Base-by-base conservation (phyloP, 352 stramenopile genomes). In the Phytophthora boehmeriae region DNA sequence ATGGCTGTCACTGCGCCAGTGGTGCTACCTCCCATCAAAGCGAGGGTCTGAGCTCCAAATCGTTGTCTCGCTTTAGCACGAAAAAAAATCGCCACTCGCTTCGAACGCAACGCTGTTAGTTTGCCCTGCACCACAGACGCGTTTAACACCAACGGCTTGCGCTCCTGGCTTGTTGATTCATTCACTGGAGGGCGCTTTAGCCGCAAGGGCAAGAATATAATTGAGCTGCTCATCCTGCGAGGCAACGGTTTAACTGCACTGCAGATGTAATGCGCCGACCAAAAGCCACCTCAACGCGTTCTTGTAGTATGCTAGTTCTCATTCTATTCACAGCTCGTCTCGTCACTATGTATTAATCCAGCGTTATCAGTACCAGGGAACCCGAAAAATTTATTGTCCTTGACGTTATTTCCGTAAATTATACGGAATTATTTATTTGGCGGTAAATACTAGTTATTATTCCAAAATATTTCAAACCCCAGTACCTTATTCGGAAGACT, bases 141-240 rank as follows among this genome's bases (percentile, higher is more conserved):
- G 13, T 22, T 41, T 2, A 45, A 8, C 0, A 9, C 51, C 4
- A 42, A 22, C 48, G 51, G 27, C 59, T 48, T 65, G 14, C 19
- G 6, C n/a, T 64, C 41, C 9, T 66, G n/a, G n/a, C 32, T 25
- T 68, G 25, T 6, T 30, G 6, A 55, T 32, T 57, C 36, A 19
- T n/a, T 49, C 17, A 14, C 34, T 36, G 45, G 53, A 58, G 32
- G 28, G 22, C 61, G 48, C 48, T 61, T 68, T 34, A 73, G 66
- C 25, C 65, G 49, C 48, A 39, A 44, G 54, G 65, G 59, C 32
- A 73, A 34, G 11, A 59, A 54, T n/a, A 55, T 73, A 34, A 69
- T 66, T 2, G 34, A 65, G 42, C 43, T 61, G 13, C 28, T 66
- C 65, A 69, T 73, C 13, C 34, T 39, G 34, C 16, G 19, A 6